Conservation (phyloP, 169 alveolate genomes). For the Plasmodium blacklocki region DNA sequence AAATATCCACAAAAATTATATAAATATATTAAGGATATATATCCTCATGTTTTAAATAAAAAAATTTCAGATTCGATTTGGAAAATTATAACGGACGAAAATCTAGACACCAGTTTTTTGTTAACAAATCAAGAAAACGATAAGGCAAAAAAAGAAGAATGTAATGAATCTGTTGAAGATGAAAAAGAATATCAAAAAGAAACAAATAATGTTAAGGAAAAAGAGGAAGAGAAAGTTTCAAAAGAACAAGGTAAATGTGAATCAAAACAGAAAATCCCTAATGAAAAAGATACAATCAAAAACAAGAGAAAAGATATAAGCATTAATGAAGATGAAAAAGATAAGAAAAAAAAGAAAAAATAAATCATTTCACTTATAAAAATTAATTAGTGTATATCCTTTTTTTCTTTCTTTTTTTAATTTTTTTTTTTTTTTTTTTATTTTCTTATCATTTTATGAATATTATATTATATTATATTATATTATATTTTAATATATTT, state of each 20-base stretch:
- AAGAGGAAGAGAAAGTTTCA: slow-evolving; percentile 1
- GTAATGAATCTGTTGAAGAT: background rate
- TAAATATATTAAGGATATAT: slow-evolving; percentile 73
- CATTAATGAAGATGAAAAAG: slow-evolving; percentile 6
- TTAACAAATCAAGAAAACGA: background rate
- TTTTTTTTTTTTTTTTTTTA: background rate
- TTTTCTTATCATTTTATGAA: background rate
- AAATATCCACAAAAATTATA: slow-evolving; percentile 81
- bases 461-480: no score
- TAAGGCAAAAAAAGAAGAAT: slow-evolving; percentile 15
- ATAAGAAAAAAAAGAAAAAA: slow-evolving; percentile 18
- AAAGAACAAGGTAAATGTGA: background rate
- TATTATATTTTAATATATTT: no score
- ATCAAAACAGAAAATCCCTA: background rate
- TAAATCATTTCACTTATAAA: background rate
- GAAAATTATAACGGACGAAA: slow-evolving; percentile 53
- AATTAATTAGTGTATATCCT: background rate
- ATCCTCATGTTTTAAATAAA: slow-evolving; percentile 59
- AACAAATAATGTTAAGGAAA: background rate
- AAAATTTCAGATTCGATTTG: slow-evolving; percentile 43
- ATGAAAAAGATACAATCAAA: background rate
- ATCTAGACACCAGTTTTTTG: background rate
- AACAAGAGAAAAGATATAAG: slow-evolving; percentile 26
- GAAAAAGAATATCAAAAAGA: background rate
- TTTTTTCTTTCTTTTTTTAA: background rate